A percentile compares a stretch with the other conserved stretches of the same genome.
These are phyloP conservation scores for Rhamnella rubrinervis DNA, from an alignment of 331 rosid species.

Conservation along the genomic window DNA sequence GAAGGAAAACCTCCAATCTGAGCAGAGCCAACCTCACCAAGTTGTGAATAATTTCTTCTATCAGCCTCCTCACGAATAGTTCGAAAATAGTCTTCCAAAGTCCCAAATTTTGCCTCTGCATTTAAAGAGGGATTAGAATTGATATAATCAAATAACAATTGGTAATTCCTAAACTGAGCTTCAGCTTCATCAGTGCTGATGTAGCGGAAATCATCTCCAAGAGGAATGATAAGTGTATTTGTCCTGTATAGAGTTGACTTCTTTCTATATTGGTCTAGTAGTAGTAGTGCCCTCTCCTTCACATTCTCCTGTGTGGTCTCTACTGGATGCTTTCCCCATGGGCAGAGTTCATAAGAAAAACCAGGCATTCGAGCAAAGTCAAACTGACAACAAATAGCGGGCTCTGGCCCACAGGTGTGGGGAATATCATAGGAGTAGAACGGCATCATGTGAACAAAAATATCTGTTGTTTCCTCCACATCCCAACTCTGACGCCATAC, in stretches of 20 bases:
- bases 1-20: constrained; percentile 92
- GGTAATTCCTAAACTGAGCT: constrained; percentile 91
- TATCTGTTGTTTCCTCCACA: constrained; percentile 83
- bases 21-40: constrained; percentile 81
- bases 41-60: constrained; percentile 66
- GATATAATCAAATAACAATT: constrained; percentile 79
- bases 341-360: constrained; percentile 73
- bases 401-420: constrained; percentile 99
- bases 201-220: constrained; percentile 98
- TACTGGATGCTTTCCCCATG: constrained; percentile 77
- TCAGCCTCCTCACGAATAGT: constrained; percentile 84
- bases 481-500: constrained; percentile 99
- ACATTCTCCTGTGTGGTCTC: constrained; percentile 80
- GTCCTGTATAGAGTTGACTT: constrained; percentile 90
- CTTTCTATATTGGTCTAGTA: constrained; percentile 93
- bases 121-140: constrained; percentile 84
- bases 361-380: constrained; percentile 86
- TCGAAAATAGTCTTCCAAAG: constrained; percentile 87
- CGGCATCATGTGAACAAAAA: constrained; percentile 99
- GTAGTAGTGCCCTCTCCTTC: constrained; percentile 66
- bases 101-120: constrained; percentile 84
- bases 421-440: constrained; percentile 98
- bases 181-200: constrained; percentile 80
- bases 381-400: constrained; percentile 95
- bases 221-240: constrained; percentile 91